Conservation (phyloP, 108 stramenopile genomes). For the Epipyxis sp. region DNA sequence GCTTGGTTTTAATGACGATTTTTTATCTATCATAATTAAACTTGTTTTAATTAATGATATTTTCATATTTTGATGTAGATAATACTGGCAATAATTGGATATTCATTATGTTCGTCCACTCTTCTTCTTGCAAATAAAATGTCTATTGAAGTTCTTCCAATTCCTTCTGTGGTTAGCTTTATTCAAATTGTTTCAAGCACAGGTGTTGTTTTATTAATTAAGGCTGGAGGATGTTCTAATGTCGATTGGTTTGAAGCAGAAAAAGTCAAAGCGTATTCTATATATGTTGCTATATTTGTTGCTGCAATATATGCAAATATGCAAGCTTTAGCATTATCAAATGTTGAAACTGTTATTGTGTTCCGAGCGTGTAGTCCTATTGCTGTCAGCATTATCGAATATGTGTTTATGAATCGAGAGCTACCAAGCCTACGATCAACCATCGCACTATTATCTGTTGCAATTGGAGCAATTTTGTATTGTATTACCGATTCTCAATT, state of each 20-base stretch:
- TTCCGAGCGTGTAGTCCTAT: slow-evolving; percentile 25
- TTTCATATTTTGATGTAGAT: slow-evolving; percentile 4
- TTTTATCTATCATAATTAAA: not conserved
- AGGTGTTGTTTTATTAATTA: not conserved
- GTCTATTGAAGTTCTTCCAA: not conserved
- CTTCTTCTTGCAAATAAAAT: slow-evolving; percentile 24
- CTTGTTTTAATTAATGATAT: not conserved
- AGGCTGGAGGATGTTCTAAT: not conserved
- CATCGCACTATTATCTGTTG: slow-evolving; percentile 49
- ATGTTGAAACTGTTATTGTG: slow-evolving; percentile 34
- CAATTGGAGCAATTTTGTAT: slow-evolving; percentile 72
- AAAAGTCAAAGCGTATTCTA: slow-evolving; percentile 30
- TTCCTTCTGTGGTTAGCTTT: slow-evolving; percentile 20
- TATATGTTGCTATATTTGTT: slow-evolving; percentile 22
- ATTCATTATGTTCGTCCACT: slow-evolving; percentile 35
- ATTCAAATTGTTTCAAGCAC: slow-evolving; percentile 17
- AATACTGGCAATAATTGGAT: slow-evolving; percentile 16
- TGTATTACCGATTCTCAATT: slow-evolving; percentile 62
- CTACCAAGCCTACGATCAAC: slow-evolving; percentile 19
- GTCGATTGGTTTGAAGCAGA: slow-evolving; percentile 13
- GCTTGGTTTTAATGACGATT: not conserved
- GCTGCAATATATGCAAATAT: slow-evolving; percentile 34
- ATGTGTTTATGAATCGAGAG: slow-evolving; percentile 27
- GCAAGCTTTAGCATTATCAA: slow-evolving; percentile 20
- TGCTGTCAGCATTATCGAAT: slow-evolving; percentile 26